phyloP scores from a whole-genome alignment of 768 basidiomycete species.

The Pholiota conissans region DNA sequence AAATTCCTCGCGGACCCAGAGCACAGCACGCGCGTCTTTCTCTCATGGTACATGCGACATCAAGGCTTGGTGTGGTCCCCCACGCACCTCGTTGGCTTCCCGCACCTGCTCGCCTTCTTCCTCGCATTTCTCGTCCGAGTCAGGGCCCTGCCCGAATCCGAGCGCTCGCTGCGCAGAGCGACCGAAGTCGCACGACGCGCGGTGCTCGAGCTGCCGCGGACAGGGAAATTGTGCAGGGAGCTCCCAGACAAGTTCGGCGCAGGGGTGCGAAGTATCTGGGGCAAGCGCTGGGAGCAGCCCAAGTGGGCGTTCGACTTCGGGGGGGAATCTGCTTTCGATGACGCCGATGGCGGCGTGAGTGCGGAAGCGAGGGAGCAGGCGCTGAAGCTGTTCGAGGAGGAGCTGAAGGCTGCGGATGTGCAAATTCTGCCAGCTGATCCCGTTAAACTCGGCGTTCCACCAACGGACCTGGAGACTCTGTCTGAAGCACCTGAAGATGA shows the following conservation, averaged over 20 bases:
- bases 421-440: constrained; percentile 17
- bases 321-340: neutral
- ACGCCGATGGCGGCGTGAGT: neutral
- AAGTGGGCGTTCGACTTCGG: constrained; percentile 3
- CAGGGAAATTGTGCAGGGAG: constrained; percentile 27
- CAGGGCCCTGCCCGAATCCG: constrained; percentile 50
- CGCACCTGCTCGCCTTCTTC: constrained; percentile 61
- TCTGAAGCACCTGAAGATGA: neutral
- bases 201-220: constrained; percentile 39
- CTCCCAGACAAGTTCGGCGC: constrained; percentile 38
- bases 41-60: constrained; percentile 65
- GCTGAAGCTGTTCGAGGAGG: constrained; percentile 36
- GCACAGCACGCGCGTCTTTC: constrained; percentile 50
- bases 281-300: constrained; percentile 17
- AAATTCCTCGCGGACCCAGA: constrained; percentile 64
- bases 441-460: constrained; percentile 8
- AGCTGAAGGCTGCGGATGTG: constrained; percentile 36
- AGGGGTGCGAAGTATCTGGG: constrained; percentile 18
- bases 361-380: constrained; percentile 12
- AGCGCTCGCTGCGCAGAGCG: constrained; percentile 44
- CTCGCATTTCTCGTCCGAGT: constrained; percentile 60
- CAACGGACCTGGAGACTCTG: neutral
- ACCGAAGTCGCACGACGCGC: constrained; percentile 41
- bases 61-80: constrained; percentile 62
- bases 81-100: constrained; percentile 44